Percentiles rank a stretch among this genome's conserved stretches.
Conservation (phyloP, 2,329 filamentous ascomycete species). For the Penicillium sclerotiorum region DNA sequence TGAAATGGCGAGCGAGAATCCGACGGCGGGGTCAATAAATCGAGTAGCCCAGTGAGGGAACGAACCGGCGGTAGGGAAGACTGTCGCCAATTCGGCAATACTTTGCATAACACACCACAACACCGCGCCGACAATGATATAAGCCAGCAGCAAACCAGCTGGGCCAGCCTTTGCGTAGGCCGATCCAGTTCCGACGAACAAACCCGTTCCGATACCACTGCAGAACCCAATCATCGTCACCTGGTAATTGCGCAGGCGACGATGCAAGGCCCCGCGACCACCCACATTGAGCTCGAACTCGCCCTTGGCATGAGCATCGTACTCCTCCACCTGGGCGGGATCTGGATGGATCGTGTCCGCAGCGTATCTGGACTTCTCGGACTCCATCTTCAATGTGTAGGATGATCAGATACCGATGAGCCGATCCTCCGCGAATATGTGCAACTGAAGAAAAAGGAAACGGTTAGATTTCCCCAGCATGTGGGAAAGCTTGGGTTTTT, state of each 20-base stretch:
- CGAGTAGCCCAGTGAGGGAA: constrained; percentile 89
- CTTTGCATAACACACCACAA: constrained; percentile 88
- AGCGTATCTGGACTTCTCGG: constrained; percentile 20
- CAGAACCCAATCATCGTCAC: constrained; percentile 38
- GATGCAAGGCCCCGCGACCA: constrained; percentile 36
- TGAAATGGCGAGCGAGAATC: constrained; percentile 75
- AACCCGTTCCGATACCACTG: constrained; percentile 63
- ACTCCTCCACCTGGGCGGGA: constrained; percentile 8
- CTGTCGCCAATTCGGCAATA: constrained; percentile 82
- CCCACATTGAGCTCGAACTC: constrained; percentile 37
- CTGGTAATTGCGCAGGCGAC: constrained; percentile 38
- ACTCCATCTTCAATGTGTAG: neutral
- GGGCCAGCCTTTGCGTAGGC: constrained; percentile 73
- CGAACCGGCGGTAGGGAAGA: constrained; percentile 88
- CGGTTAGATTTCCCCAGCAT: neutral
- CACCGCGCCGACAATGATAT: constrained; percentile 68
- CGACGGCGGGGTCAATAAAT: constrained; percentile 88
- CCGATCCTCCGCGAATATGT: too few species aligned
- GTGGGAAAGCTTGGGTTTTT: constrained; percentile 5
- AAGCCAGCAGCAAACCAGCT: constrained; percentile 70
- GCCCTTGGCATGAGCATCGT: constrained; percentile 23
- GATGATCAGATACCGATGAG: too few species aligned
- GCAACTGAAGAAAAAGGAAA: neutral
- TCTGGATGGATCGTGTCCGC: constrained; percentile 19
- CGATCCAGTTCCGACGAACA: constrained; percentile 80